These are phyloP conservation scores for Madurella mycetomatis DNA, from an alignment of 2,329 filamentous ascomycete genomes.

Conservation along the genomic window DNA sequence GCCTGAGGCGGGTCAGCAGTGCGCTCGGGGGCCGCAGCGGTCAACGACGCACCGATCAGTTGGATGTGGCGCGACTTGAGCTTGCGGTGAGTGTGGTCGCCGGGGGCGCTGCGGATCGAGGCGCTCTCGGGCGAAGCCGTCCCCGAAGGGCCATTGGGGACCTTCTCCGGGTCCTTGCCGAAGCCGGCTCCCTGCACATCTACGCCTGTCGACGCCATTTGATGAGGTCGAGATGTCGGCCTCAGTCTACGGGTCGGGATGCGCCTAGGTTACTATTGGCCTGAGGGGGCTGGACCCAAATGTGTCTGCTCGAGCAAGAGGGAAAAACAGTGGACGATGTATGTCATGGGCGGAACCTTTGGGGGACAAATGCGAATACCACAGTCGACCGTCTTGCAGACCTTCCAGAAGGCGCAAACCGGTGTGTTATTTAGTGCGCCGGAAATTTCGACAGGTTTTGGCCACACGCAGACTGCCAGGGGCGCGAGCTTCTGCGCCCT, in stretches of 20 bases:
- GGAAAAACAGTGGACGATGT: conserved; percentile 29
- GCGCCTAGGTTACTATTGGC: neutral
- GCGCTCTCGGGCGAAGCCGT: conserved; percentile 11
- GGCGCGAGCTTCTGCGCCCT: neutral
- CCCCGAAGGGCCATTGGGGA: neutral
- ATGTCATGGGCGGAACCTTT: conserved; percentile 24
- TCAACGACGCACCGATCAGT: conserved; percentile 37
- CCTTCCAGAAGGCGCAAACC: neutral
- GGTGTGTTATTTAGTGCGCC: neutral
- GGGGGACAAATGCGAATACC: neutral
- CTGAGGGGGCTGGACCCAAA: conserved; percentile 9
- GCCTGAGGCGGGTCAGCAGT: conserved; percentile 33
- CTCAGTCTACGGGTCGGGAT: neutral
- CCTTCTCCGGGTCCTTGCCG: conserved; percentile 14
- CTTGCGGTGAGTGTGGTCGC: conserved; percentile 46
- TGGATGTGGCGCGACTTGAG: conserved; percentile 56
- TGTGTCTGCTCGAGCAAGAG: conserved; percentile 30
- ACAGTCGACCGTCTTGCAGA: too few relatives aligned
- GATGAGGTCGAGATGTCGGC: neutral
- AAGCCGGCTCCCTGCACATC: conserved; percentile 8
- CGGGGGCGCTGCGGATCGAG: conserved; percentile 14
- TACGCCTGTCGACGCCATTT: conserved; percentile 15
- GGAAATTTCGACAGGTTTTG: neutral
- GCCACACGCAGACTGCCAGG: too few relatives aligned
- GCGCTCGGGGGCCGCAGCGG: neutral